These are phyloP conservation scores for Hygrocybe punicea DNA, from an alignment of 768 basidiomycete genomes.

Conservation along the genomic window DNA sequence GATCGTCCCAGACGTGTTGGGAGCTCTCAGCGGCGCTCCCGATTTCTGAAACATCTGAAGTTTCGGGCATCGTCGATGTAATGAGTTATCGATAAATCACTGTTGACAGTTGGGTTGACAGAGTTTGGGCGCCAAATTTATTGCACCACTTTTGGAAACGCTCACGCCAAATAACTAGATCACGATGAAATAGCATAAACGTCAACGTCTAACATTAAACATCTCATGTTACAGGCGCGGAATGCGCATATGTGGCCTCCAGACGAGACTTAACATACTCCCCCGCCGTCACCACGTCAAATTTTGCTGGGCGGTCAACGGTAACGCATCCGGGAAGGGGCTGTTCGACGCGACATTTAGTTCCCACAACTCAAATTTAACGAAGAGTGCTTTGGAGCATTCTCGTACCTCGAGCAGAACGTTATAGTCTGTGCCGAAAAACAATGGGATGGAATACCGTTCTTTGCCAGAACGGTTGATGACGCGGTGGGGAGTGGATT, in stretches of 20 bases:
- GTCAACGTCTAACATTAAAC: not conserved
- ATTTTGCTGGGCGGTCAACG: conserved; percentile 46
- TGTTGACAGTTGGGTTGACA: no score
- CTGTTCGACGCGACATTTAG: conserved; percentile 24
- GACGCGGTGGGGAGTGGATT: conserved; percentile 85
- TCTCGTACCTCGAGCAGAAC: conserved; percentile 65
- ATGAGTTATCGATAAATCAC: no score
- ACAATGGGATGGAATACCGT: conserved; percentile 84
- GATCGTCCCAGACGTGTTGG: no score
- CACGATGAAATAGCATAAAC: no score
- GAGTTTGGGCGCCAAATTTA: no score
- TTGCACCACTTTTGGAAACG: no score
- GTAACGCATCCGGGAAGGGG: conserved; percentile 53
- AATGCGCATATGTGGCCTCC: conserved; percentile 55
- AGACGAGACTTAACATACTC: conserved; percentile 78
- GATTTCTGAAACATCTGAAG: no score
- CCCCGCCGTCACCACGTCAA: conserved; percentile 72
- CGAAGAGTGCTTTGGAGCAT: not conserved
- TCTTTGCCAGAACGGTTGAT: conserved; percentile 67
- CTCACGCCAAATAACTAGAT: no score
- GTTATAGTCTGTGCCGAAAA: conserved; percentile 88
- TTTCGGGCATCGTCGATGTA: no score
- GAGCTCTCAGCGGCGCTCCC: no score
- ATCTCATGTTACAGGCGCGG: not conserved
- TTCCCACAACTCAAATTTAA: no score